Evolutionary conservation across 768 basidiomycete species (phyloP), one percentile per base, ranked within the genome.

Genomic region (Dendrothele bispora): DNA sequence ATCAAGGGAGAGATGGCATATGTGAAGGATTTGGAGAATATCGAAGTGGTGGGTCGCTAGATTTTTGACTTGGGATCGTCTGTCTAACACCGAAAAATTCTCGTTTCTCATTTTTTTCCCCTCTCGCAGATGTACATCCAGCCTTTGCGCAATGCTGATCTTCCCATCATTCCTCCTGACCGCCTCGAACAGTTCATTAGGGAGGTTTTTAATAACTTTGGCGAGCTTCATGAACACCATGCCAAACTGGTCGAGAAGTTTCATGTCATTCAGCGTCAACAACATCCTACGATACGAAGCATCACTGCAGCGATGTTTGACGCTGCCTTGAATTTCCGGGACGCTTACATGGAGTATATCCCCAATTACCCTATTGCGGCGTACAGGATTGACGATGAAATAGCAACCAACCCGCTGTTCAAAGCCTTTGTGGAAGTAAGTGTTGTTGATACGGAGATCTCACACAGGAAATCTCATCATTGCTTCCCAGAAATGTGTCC

Each of bases 1-100:
- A 95, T 97, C 65, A 91, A 95, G 65, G 89, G 90, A 53, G 93
- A 97, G 65, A 95, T 95, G 91, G 82, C 84, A 22, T 97, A 95
- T 60, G 93, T 95, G 22, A 89, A 85, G 56, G 93, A 97, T 72
- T 66, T 97, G 49, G 89, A 93, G 65, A 88, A 85, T 46, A 86
- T 97, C 37, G 85, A 88, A 51, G 73, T 72, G 51, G 92, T 93
- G 55, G 10, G 82, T 59, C 8, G 12, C 36, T 54, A 42, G 27
- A 17, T 10, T n/a, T 38, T n/a, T 7, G 30, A 42, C 18, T 24
- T 15, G 41, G 21, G 37, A 30, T 10, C 28, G 20, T 30, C n/a
- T n/a, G n/a, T 17, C 24, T 29, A 17, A 48, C 30, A 1, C 43
- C 28, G 40, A 43, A 44, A 36, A 41, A n/a, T n/a, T n/a, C n/a